Conservation (phyloP, 768 basidiomycete genomes). For the Termitomyces heimii region DNA sequence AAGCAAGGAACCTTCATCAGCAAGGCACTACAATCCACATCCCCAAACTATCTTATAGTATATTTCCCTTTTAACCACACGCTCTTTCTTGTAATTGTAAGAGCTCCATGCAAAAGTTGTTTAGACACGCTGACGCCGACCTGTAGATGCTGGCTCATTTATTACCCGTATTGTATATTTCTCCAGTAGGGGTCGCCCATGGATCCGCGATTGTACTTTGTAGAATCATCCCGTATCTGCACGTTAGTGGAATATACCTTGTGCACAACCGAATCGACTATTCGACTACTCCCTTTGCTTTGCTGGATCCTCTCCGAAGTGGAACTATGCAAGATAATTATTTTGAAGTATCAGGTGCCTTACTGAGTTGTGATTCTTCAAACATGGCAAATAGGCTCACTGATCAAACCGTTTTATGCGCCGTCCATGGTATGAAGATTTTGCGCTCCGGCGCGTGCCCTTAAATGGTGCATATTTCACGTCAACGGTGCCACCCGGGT, state of each 20-base stretch:
- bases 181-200: not conserved
- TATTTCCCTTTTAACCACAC: not conserved
- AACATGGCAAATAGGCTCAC: not conserved
- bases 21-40: conserved; percentile 20
- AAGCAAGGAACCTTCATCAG: conserved; percentile 25
- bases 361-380: not conserved
- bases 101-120: not conserved
- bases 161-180: conserved; percentile 9
- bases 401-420: not conserved
- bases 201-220: conserved; percentile 13
- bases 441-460: conserved; percentile 3
- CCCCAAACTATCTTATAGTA: conserved; percentile 14
- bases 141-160: conserved; percentile 5
- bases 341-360: not conserved
- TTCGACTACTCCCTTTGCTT: not conserved
- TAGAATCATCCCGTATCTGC: conserved; percentile 6
- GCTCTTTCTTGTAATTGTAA: conserved; percentile 1
- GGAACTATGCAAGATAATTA: not conserved
- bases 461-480: not conserved
- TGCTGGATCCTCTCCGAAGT: not conserved
- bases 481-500: not conserved
- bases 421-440: not conserved
- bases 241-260: not conserved
- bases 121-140: not conserved
- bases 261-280: not conserved